Conservation (phyloP, 176 grass and related monocot species). For the Elaeis guineensis region DNA sequence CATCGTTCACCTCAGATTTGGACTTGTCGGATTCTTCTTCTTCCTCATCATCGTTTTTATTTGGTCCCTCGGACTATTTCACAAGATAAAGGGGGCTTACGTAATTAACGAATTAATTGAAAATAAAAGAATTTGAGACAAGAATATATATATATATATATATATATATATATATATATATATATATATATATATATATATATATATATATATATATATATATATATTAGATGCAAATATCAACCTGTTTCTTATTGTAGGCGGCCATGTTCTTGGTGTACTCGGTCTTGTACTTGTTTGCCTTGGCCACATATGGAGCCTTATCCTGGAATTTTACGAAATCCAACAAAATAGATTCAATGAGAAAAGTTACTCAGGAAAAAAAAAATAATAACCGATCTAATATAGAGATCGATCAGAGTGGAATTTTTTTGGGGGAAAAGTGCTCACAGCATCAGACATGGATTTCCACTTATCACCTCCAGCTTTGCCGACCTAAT, state of each 20-base stretch:
- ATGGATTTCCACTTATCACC: conserved; percentile 95
- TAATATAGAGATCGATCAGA: too few relatives aligned
- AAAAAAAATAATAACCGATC: too few relatives aligned
- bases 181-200: too few relatives aligned
- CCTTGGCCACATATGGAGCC: conserved; percentile 68
- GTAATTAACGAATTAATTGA: not conserved
- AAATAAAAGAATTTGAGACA: not conserved
- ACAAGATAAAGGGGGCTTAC: too few relatives aligned
- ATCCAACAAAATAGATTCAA: too few relatives aligned
- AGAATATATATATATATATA: too few relatives aligned
- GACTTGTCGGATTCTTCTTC: conserved; percentile 97
- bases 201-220: too few relatives aligned
- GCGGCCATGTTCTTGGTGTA: conserved; percentile 59
- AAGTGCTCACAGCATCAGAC: conserved; percentile 42
- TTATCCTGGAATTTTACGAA: conserved; percentile 46
- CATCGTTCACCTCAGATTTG: conserved; percentile 80
- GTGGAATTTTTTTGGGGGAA: too few relatives aligned
- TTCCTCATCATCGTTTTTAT: conserved; percentile 55
- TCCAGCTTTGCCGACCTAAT: conserved; percentile 80
- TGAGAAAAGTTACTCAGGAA: too few relatives aligned
- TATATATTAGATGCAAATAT: not conserved
- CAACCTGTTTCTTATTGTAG: conserved; percentile 69
- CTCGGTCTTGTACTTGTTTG: conserved; percentile 78
- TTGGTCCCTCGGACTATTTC: conserved; percentile 7
- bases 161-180: too few relatives aligned